Base-by-base conservation (phyloP, 108 stramenopile genomes). In the Nannochloropsis granulata region DNA sequence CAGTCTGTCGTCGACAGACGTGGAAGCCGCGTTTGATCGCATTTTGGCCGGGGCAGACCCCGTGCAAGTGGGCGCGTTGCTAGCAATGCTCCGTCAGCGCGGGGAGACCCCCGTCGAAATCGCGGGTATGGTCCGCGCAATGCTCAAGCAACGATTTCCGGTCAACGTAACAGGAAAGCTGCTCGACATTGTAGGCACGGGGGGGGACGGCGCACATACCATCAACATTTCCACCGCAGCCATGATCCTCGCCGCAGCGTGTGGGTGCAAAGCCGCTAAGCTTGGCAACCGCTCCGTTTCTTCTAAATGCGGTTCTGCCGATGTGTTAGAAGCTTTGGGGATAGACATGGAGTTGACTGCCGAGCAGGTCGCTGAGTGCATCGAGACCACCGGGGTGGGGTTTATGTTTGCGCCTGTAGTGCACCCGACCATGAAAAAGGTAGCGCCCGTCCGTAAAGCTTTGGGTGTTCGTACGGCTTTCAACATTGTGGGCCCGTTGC, bases 161-260 rank as follows among this genome's bases (percentile, higher is more conserved):
- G 85, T 89, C 8, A 44, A 83, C 21, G 85, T 80, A 19, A 44
- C 79, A 19, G 91, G 81, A 78, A 94, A 94, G 81, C 84, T 98
- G n/a, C 86, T 99, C 34, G 98, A 99, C 86, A 98, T 99, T 88
- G 97, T 97, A 25, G 98, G 98, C 34, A 99, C 98, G 21, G 98
- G 98, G n/a, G 98, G 98, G 26, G 98, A 99, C 86, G 97, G 97
- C 23, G 97, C 97, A 44, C 94, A 97, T 87, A 99, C 98, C 45
- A 96, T 99, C 88, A 99, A 99, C 86, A 96, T 99, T 83, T 93
- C 92, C 78, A 99, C 98, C 0, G 95, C 97, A 0, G 91, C 92
- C 43, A 96, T 94, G 12, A 95, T 99, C 23, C 86, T 99, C 23
- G 94, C 96, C n/a, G 98, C 98, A 21, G 97, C 97, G 2, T 94